Evolutionary conservation across 257 asterid genomes (phyloP).

Genomic region (Lavandula angustifolia): DNA sequence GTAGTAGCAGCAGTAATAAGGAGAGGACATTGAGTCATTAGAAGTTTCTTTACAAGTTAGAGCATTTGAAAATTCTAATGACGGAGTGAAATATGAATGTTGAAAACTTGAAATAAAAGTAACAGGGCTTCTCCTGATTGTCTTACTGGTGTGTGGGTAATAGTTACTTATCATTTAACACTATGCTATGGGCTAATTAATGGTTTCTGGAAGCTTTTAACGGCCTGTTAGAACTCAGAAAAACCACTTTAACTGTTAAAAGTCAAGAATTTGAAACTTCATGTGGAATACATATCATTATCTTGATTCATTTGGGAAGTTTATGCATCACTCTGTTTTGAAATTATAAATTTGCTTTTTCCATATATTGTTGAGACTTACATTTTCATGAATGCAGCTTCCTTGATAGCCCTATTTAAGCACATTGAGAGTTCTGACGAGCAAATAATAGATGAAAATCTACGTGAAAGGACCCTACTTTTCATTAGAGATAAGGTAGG

Average conservation of each 20-base stretch:
- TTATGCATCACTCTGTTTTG: conserved; percentile 16
- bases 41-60: conserved; percentile 12
- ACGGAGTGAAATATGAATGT: not conserved
- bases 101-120: not conserved
- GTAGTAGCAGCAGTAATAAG: not conserved
- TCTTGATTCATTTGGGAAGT: conserved; percentile 18
- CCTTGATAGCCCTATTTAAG: conserved; percentile 87
- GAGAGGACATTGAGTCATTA: not conserved
- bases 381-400: conserved; percentile 53
- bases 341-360: conserved; percentile 13
- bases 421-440: conserved; percentile 91
- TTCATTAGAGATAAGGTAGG: conserved; percentile 87
- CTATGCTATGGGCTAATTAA: not conserved
- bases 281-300: conserved; percentile 18
- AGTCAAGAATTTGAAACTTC: conserved; percentile 21
- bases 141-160: not conserved
- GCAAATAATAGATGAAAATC: conserved; percentile 86
- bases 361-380: conserved; percentile 22
- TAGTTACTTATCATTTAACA: not conserved
- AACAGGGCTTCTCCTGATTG: conserved; percentile 9
- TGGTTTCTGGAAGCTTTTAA: conserved; percentile 18
- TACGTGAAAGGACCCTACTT: conserved; percentile 82
- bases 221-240: conserved; percentile 17
- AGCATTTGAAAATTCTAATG: not conserved
- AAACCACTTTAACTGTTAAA: not conserved